phyloP scores from a whole-genome alignment of 192 early-diverging fungal genomes.

The Backusella macrospora region DNA sequence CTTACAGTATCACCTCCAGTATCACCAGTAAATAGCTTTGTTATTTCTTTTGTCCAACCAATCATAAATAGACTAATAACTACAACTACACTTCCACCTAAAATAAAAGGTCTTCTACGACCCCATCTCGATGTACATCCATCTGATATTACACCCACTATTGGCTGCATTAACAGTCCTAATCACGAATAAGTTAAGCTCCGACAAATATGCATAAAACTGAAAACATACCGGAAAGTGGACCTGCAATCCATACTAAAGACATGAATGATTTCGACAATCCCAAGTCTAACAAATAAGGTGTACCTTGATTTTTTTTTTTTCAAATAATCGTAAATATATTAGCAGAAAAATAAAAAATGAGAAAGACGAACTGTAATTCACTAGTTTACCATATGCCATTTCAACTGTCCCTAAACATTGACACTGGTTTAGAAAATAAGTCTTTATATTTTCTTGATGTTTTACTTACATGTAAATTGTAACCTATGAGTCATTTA shows the following conservation, averaged over 20 bases:
- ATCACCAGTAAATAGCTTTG: constrained; percentile 37
- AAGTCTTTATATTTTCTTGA: neutral
- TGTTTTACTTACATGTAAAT: constrained; percentile 62
- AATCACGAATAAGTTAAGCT: constrained; percentile 1
- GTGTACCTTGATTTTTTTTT: constrained; percentile 61
- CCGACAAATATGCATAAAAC: constrained; percentile 12
- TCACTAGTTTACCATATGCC: constrained; percentile 55
- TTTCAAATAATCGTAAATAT: neutral
- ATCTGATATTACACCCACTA: constrained; percentile 87
- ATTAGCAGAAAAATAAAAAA: neutral
- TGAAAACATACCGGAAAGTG: constrained; percentile 64
- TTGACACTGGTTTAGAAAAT: neutral
- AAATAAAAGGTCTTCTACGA: constrained; percentile 83
- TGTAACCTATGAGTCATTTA: constrained; percentile 46
- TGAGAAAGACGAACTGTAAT: neutral
- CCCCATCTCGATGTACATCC: constrained; percentile 71
- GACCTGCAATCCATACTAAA: constrained; percentile 94
- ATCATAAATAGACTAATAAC: constrained; percentile 67
- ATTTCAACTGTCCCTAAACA: constrained; percentile 73
- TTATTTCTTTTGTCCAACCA: constrained; percentile 81
- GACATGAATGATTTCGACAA: constrained; percentile 81
- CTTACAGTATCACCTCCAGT: constrained; percentile 33
- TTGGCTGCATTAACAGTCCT: constrained; percentile 77
- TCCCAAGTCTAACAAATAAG: constrained; percentile 82
- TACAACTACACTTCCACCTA: constrained; percentile 69